Percentiles rank a stretch among this genome's conserved stretches.
phyloP scores from a whole-genome alignment of 2,329 filamentous ascomycete genomes.

The Hypoxylon sp. region DNA sequence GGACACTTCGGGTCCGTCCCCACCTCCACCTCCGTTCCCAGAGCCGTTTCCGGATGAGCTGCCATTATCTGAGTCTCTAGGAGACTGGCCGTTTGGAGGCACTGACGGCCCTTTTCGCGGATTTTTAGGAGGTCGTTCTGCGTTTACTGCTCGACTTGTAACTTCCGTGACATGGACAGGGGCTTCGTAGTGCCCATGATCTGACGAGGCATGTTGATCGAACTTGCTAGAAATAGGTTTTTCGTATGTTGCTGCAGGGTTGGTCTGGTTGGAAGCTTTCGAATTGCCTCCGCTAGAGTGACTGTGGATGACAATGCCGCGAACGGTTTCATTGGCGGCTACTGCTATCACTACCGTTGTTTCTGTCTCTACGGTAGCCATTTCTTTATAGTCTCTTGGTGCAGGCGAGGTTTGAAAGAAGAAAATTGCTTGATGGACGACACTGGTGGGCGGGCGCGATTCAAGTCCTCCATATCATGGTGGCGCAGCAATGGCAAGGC shows the following conservation, averaged over 20 bases:
- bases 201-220: not conserved
- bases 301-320: too few relatives aligned
- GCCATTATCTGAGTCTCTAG: not conserved
- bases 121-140: not conserved
- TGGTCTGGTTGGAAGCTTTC: not conserved
- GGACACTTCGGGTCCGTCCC: not conserved
- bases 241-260: not conserved
- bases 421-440: not conserved
- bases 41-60: not conserved
- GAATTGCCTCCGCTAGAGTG: not conserved
- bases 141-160: not conserved
- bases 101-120: not conserved
- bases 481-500: not conserved
- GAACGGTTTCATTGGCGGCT: not conserved
- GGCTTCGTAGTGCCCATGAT: not conserved
- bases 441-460: not conserved
- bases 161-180: not conserved
- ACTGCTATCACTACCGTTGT: too few relatives aligned
- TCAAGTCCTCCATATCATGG: not conserved
- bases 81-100: not conserved
- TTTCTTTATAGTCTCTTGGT: not conserved
- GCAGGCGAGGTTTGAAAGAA: not conserved
- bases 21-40: not conserved
- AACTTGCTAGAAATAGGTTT: not conserved
- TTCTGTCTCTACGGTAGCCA: not conserved